Evolutionary conservation across 2,329 filamentous ascomycete species (phyloP), one percentile per base, ranked within the genome.

Genomic region (Paracamarosporium sp.): DNA sequence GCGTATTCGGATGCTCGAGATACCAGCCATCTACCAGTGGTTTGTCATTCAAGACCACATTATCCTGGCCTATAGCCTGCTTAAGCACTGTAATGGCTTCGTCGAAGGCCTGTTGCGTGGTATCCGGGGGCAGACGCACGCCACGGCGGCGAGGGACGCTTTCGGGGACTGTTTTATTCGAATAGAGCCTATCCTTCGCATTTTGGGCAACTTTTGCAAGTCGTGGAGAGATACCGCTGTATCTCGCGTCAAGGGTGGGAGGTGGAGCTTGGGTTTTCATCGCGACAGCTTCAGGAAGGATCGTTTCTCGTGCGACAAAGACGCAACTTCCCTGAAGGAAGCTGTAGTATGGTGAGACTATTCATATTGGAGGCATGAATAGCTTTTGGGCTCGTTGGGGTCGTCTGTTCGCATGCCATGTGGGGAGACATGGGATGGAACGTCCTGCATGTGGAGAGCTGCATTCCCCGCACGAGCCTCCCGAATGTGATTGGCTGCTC

Each of bases 1-100:
- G 64, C 8, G 62, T 65, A 27, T 67, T 67, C 3, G 61, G 59
- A 27, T 64, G 61, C 46, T 66, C 64, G 30, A 66, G 46, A 40
- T 66, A 66, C 64, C 64, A 66, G 36, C 64, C 64, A 50, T 66
- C 64, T 8, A 63, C 53, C 25, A 66, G 55, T 13, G 64, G 64
- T 45, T 59, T 50, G 33, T 66, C 57, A 28, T 66, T 66, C 22
- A 66, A 35, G 17, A 61, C 58, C 7, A 66, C 62, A 35, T 66
- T 63, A 1, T 59, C 54, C 5, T 40, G 5, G 20, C 64, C 62
- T 20, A 66, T 11, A 13, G 50, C 27, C 22, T 57, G 40, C 25
- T 36, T 35, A 22, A 66, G 41, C 8, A 53, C 54, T 1, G 50
- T 28, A 8, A 66, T 63, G 36, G 64, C 64, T 27, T 44, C 48